Evolutionary conservation across 177 flowering plant species (phyloP), one percentile per base, ranked within the genome.

Genomic region (Telopea speciosissima): DNA sequence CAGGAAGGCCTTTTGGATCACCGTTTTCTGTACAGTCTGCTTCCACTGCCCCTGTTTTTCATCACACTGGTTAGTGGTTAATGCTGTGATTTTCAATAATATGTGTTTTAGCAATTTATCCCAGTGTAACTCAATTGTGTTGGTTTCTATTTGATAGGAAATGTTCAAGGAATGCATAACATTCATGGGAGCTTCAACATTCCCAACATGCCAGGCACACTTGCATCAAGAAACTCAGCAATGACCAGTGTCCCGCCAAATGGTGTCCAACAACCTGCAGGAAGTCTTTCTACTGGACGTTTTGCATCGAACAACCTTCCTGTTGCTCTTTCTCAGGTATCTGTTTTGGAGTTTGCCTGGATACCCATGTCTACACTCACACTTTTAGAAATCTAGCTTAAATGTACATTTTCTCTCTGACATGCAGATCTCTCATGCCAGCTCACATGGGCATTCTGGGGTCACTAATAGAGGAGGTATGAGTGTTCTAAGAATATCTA

Each of bases 1-100:
- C 87, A 40, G 97, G 93, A n/a, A 85, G 97, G 24, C 74, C 96
- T 70, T 92, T 88, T 80, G 59, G 90, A n/a, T 71, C 93, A 56
- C 89, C 97, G 14, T 95, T 89, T 76, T 87, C 99, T 77, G 82
- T 85, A 74, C 96, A 92, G 70, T 88, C 99, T 78, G 97, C 93
- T 71, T 87, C 95, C 25, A 85, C 85, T 44, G 82, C 96, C 42
- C 93, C 99, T 58, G 90, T 79, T 80, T 95, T 82, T 79, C 98
- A 95, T 78, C 99, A 93, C 76, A 72, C 86, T 54, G 99, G 99
- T 93, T 70, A 77, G 90, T 75, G 23, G 22, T 52, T 28, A 65
- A 64, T 71, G 44, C 68, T 69, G 11, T 70, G 42, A 16, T 76
- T 62, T 52, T 72, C 1, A 14, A 28, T 1, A 3, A 62, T n/a